Evolutionary conservation across 2,329 filamentous ascomycete genomes (phyloP), one percentile per base, ranked within the genome.

Genomic region (Claviceps quebecensis): DNA sequence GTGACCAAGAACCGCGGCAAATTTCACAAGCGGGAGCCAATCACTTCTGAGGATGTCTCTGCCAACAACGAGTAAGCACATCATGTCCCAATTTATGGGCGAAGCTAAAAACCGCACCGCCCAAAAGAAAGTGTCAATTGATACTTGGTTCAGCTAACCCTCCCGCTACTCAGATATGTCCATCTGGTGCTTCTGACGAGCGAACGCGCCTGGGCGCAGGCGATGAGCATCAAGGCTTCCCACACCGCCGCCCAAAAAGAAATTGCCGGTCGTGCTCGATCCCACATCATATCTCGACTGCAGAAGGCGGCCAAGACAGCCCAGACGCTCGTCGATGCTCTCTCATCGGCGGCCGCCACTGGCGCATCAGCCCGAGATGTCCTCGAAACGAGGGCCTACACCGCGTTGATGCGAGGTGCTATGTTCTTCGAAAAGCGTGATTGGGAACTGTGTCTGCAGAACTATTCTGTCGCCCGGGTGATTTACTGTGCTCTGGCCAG

Each of bases 121-220:
- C 29, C 29, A 1, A 34, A 34, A 34, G 29, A 4, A 34, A 34
- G 29, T 34, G 9, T 9, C 29, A 34, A 34, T 34, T 14, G 19
- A 19, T 43, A 14, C 19, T 43, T 43, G 11, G 7, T 16, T 4
- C 9, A 19, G 23, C 36, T 54, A 41, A 52, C 50, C 46, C 23
- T 38, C 16, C 7, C 3, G 9, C 23, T 13, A 2, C 29, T 26
- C 39, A 94, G 87, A 67, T 87, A 83, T 68, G 78, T 83, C 47
- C 76, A 85, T 58, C 74, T 96, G n/a, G 74, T 91, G 36, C 76
- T 98, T 52, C 80, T 96, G 61, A 86, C 82, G 40, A 83, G 90
- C 54, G 93, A 98, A 71, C 80, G 93, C 56, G 87, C 90, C 49
- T 97, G 89, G 87, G 91, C 93, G 39, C 84, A 95, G 67, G 91